These are phyloP conservation scores for Aegilops sharonensis DNA, from an alignment of 176 grass and related monocot species.

Conservation along the genomic window DNA sequence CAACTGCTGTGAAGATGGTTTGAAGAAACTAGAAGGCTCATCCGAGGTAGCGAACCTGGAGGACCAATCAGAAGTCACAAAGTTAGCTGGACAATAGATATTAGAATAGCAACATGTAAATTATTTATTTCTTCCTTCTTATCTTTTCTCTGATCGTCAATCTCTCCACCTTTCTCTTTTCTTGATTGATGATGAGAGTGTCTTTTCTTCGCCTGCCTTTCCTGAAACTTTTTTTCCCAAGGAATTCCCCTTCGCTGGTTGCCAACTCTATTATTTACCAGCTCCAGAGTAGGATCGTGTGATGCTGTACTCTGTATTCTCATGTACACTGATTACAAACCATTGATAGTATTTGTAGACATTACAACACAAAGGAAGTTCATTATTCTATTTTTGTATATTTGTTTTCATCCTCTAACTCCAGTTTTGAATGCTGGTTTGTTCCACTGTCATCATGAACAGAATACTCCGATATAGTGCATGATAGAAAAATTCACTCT, in stretches of 20 bases:
- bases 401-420: not conserved
- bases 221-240: not conserved
- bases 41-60: constrained; percentile 27
- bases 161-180: not conserved
- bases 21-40: constrained; percentile 44
- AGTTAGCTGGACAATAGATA: constrained; percentile 45
- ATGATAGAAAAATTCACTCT: not conserved
- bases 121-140: constrained; percentile 31
- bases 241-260: not conserved
- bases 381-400: not conserved
- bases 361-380: not conserved
- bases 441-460: not conserved
- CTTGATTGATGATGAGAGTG: not conserved
- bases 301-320: constrained; percentile 27
- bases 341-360: not conserved
- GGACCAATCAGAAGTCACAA: constrained; percentile 31
- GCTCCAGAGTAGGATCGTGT: not conserved
- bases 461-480: not conserved
- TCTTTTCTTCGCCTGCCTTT: not conserved
- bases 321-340: not conserved
- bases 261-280: not conserved
- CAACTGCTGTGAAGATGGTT: constrained; percentile 60
- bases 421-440: not conserved
- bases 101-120: constrained; percentile 41
- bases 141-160: not conserved